phyloP scores from a whole-genome alignment of 176 grass and related monocot species.

The bread wheat (Triticum aestivum) region DNA sequence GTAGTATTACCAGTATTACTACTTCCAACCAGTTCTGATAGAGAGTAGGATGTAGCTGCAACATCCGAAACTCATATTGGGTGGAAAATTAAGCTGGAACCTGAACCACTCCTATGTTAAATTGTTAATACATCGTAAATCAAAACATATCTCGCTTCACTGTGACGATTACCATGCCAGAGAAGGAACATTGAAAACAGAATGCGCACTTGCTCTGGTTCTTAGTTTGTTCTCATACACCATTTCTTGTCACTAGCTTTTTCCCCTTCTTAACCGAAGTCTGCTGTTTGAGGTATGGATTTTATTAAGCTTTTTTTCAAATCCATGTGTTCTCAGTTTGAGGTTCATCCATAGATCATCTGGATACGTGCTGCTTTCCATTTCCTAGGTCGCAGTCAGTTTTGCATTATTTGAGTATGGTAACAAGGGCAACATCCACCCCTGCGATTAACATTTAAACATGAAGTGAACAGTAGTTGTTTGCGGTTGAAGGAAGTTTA shows the following conservation, averaged over 20 bases:
- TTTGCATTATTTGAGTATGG: background rate
- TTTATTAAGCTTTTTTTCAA: background rate
- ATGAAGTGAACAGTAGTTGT: background rate
- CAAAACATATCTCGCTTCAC: background rate
- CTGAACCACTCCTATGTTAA: background rate
- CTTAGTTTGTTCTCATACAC: background rate
- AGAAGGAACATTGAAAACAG: background rate
- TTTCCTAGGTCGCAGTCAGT: background rate
- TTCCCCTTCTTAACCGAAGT: background rate
- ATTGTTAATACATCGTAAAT: background rate
- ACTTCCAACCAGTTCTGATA: background rate
- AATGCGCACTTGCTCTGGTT: background rate
- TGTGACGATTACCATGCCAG: background rate
- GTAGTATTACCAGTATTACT: background rate
- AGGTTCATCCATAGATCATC: background rate
- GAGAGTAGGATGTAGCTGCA: background rate
- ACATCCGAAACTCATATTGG: background rate
- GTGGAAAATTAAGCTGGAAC: background rate
- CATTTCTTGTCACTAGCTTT: background rate
- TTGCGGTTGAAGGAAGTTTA: background rate
- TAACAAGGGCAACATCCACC: background rate
- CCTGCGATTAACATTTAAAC: background rate
- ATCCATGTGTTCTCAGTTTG: background rate
- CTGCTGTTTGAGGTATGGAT: background rate
- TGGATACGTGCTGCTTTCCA: background rate